Evolutionary conservation across 495 filamentous ascomycete genomes (phyloP).

Genomic region (Xylaria castorea): DNA sequence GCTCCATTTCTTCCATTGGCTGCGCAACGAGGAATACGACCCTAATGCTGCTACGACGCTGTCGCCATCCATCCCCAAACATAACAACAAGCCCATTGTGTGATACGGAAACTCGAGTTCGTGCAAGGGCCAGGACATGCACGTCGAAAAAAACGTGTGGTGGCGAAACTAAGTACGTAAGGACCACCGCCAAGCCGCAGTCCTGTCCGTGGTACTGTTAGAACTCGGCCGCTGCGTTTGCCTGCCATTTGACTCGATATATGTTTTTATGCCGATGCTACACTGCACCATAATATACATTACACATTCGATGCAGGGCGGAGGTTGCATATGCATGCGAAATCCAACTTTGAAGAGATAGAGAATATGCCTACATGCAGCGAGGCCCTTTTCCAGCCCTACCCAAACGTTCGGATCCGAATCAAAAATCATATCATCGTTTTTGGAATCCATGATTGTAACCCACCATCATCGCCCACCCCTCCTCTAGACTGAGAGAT

Average conservation of each 20-base stretch:
- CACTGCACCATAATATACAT: neutral
- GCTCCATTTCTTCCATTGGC: conserved; percentile 7
- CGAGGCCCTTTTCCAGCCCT: conserved; percentile 14
- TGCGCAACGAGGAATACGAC: conserved; percentile 3
- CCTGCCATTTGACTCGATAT: neutral
- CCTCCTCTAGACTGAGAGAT: neutral
- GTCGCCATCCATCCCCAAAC: neutral
- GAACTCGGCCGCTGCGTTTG: neutral
- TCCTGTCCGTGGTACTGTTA: neutral
- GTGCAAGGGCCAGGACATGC: neutral
- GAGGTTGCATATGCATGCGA: neutral
- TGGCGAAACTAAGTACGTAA: neutral
- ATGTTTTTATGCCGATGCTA: neutral
- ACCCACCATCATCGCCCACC: conserved; percentile 3
- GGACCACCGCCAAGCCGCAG: neutral
- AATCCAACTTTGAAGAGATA: neutral
- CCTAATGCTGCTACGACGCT: neutral
- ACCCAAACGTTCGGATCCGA: neutral
- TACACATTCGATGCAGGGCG: neutral
- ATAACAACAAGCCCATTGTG: neutral
- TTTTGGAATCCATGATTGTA: neutral
- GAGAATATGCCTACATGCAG: neutral
- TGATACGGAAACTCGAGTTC: conserved; percentile 6
- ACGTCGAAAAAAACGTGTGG: neutral
- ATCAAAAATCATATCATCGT: neutral